phyloP scores from a whole-genome alignment of 1,284 basidiomycete genomes.

The Leccinum proximum region DNA sequence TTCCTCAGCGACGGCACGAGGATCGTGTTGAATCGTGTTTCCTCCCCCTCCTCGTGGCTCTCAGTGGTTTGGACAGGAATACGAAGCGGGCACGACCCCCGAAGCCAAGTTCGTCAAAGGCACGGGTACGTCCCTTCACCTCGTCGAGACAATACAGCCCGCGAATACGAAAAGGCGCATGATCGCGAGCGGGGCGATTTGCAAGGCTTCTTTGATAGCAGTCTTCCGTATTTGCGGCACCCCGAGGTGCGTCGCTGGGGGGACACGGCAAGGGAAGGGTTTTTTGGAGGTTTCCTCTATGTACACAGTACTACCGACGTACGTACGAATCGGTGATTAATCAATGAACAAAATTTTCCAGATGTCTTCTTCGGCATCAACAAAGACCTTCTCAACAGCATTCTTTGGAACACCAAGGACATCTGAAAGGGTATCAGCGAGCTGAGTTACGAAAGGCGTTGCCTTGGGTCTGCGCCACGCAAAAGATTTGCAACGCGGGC shows the following conservation, averaged over 20 bases:
- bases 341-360: too few relatives aligned
- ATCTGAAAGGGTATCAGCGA: too few relatives aligned
- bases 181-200: slow-evolving; percentile 40
- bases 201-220: slow-evolving; percentile 73
- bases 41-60: not conserved
- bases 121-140: slow-evolving; percentile 42
- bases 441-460: too few relatives aligned
- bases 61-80: slow-evolving; percentile 59
- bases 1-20: not conserved
- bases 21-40: not conserved
- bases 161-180: slow-evolving; percentile 67
- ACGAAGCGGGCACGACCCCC: slow-evolving; percentile 78
- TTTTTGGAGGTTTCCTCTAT: too few relatives aligned
- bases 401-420: too few relatives aligned
- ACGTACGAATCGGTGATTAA: too few relatives aligned
- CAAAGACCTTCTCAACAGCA: too few relatives aligned
- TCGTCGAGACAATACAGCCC: slow-evolving; percentile 38
- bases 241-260: slow-evolving; percentile 81
- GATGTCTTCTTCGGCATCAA: too few relatives aligned
- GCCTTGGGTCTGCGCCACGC: too few relatives aligned
- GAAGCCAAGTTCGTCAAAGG: slow-evolving; percentile 96
- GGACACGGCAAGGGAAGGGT: slow-evolving; percentile 33
- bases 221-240: slow-evolving; percentile 49
- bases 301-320: too few relatives aligned
- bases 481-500: too few relatives aligned